Conservation (phyloP, 345 rosid genomes). For the Eucalyptus microcorys region DNA sequence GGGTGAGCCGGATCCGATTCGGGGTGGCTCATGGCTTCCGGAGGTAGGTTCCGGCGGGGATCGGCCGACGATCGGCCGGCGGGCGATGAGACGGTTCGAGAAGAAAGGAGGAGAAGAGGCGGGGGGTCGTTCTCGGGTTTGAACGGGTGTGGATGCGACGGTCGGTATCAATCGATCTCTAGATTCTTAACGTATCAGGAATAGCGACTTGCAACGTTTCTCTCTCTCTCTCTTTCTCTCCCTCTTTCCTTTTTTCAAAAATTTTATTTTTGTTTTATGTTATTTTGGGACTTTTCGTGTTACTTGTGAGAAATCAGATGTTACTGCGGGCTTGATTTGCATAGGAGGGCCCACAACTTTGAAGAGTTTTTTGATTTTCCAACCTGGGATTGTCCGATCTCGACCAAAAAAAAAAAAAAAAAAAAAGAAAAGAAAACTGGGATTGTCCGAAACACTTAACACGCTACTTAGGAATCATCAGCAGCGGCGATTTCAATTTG, state of each 20-base stretch:
- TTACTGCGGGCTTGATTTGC: not conserved
- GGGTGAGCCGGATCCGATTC: not conserved
- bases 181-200: not conserved
- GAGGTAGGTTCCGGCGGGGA: not conserved
- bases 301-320: not conserved
- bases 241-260: not conserved
- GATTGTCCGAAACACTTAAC: not conserved
- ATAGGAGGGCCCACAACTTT: not conserved
- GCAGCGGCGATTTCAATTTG: not conserved
- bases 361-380: not conserved
- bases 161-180: not conserved
- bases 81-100: not conserved
- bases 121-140: not conserved
- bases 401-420: too few relatives aligned
- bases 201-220: not conserved
- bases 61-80: not conserved
- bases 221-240: not conserved
- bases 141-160: not conserved
- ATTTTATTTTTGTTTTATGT: accelerated
- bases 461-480: not conserved
- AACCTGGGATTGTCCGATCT: not conserved
- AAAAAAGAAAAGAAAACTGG: not conserved
- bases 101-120: not conserved
- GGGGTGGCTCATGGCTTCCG: conserved; percentile 11
- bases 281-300: not conserved